Evolutionary conservation across 2,329 filamentous ascomycete genomes (phyloP).

Genomic region (Diplodia intermedia): DNA sequence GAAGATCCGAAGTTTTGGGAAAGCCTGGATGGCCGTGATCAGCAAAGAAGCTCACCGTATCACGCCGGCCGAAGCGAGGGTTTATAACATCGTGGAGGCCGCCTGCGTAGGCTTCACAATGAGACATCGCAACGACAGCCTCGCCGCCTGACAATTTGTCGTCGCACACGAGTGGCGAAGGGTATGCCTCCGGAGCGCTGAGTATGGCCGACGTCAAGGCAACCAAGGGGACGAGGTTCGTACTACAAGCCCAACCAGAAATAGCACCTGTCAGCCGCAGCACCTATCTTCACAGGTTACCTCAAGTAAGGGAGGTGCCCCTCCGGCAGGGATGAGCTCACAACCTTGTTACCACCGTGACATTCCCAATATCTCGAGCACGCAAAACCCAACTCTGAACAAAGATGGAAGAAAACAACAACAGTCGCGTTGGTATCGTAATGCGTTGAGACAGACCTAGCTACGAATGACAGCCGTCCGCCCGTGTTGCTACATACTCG

Average conservation of each 20-base stretch:
- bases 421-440: neutral
- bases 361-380: neutral
- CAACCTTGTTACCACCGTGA: slow-evolving; percentile 1
- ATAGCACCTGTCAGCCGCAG: neutral
- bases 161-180: too few species aligned
- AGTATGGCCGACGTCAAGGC: neutral
- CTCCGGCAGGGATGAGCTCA: neutral
- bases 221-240: neutral
- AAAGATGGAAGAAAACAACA: neutral
- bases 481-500: slow-evolving; percentile 3
- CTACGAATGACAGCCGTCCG: neutral
- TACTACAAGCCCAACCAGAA: neutral
- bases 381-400: neutral
- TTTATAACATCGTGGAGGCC: too few species aligned
- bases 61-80: too few species aligned
- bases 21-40: too few species aligned
- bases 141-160: too few species aligned
- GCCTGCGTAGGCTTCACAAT: too few species aligned
- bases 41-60: too few species aligned
- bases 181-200: too few species aligned
- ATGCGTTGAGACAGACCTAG: neutral
- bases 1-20: too few species aligned
- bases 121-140: too few species aligned
- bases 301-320: neutral
- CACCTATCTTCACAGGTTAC: neutral